A percentile compares a stretch with the other conserved stretches of the same genome.
Evolutionary conservation across 73 alveolate genomes (phyloP).

Genomic region (Urostyla sp.): DNA sequence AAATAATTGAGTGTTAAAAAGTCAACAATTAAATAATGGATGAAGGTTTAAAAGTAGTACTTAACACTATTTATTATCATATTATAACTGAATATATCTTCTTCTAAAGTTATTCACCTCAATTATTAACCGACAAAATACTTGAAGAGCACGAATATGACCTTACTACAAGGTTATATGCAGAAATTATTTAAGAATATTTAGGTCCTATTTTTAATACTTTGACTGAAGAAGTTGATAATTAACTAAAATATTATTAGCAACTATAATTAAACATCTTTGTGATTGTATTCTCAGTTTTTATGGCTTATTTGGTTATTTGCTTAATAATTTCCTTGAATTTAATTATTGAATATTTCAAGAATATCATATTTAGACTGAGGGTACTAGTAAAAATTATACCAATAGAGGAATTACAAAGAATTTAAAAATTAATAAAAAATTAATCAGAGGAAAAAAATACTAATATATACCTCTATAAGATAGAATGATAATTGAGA

Average conservation of each 20-base stretch:
- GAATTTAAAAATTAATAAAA: constrained; percentile 5
- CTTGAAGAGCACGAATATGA: background rate
- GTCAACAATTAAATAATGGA: background rate
- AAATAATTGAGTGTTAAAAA: background rate
- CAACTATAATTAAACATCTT: background rate
- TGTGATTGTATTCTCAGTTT: constrained; percentile 2
- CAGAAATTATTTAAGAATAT: background rate
- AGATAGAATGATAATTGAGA: too few relatives aligned
- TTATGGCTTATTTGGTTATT: background rate
- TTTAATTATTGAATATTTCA: background rate
- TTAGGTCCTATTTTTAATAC: background rate
- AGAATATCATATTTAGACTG: constrained; percentile 23
- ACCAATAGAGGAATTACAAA: constrained; percentile 29
- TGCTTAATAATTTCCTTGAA: background rate
- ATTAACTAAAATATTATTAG: background rate
- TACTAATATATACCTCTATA: too few relatives aligned
- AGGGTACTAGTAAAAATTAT: constrained; percentile 35
- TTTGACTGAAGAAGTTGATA: background rate
- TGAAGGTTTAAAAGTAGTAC: background rate
- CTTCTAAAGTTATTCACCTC: background rate
- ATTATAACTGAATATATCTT: background rate
- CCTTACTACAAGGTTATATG: background rate
- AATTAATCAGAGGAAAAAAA: background rate
- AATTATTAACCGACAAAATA: background rate
- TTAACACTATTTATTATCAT: background rate